phyloP scores from a whole-genome alignment of 768 basidiomycete species.

The Gautieria morchelliformis region DNA sequence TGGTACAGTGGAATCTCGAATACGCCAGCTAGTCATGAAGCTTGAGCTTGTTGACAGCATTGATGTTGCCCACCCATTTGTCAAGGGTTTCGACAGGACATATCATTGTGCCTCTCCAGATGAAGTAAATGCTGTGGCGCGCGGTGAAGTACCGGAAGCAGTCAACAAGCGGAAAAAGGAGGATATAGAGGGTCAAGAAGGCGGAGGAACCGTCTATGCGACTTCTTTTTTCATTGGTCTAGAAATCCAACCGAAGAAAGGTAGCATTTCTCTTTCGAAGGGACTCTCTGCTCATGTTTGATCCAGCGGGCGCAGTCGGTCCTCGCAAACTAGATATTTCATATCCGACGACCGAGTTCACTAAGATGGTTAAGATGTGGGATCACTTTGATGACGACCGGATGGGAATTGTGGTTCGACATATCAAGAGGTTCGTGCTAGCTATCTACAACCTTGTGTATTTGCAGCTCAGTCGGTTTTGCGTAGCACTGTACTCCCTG shows the following conservation, averaged over 20 bases:
- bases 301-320: conserved; percentile 44
- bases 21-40: conserved; percentile 96
- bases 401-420: conserved; percentile 92
- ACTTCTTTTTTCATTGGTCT: conserved; percentile 98
- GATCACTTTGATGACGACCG: conserved; percentile 84
- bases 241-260: conserved; percentile 80
- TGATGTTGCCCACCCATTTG: conserved; percentile 87
- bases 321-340: conserved; percentile 89
- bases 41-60: conserved; percentile 93
- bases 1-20: conserved; percentile 97
- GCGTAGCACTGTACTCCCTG: conserved; percentile 61
- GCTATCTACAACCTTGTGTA: conserved; percentile 7
- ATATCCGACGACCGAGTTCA: conserved; percentile 93
- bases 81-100: conserved; percentile 86
- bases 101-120: conserved; percentile 77
- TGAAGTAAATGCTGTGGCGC: conserved; percentile 80
- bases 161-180: conserved; percentile 66
- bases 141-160: conserved; percentile 73
- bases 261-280: conserved; percentile 38
- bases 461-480: neutral
- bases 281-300: neutral
- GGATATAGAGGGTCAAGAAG: conserved; percentile 69
- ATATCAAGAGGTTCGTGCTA: conserved; percentile 72
- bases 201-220: conserved; percentile 74
- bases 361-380: conserved; percentile 89